Conservation (phyloP, 2,329 filamentous ascomycete species). For the Zarea fungicola region DNA sequence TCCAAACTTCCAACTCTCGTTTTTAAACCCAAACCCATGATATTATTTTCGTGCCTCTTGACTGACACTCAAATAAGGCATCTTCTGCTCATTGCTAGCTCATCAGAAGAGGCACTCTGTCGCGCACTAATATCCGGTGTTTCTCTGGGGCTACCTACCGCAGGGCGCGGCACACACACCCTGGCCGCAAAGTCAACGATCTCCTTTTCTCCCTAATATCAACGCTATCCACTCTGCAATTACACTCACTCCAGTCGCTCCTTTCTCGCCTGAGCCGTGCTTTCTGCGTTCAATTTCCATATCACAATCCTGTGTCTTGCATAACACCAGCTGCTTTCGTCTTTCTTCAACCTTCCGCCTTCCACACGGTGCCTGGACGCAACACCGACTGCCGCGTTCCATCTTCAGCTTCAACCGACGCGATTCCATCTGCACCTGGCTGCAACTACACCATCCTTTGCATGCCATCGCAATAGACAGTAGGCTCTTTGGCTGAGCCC, state of each 20-base stretch:
- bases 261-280: constrained; percentile 23
- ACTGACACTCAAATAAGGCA: not conserved
- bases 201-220: constrained; percentile 34
- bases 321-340: not conserved
- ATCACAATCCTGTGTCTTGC: constrained; percentile 15
- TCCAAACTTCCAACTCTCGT: constrained; percentile 8
- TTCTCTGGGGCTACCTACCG: constrained; percentile 6
- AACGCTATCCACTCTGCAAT: constrained; percentile 32
- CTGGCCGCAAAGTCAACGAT: constrained; percentile 16
- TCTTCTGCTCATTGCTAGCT: not conserved
- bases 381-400: not conserved
- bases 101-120: not conserved
- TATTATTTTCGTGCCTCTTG: not conserved
- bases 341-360: constrained; percentile 7
- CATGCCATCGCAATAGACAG: constrained; percentile 11
- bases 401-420: constrained; percentile 2
- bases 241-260: constrained; percentile 37
- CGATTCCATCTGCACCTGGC: constrained; percentile 3
- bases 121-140: constrained; percentile 8
- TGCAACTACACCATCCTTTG: constrained; percentile 2
- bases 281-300: constrained; percentile 21
- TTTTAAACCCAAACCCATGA: not conserved
- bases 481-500: constrained; percentile 11
- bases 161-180: constrained; percentile 10
- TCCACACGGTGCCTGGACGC: constrained; percentile 5